These are phyloP conservation scores for Ganoderma meredithae DNA, from an alignment of 1,284 basidiomycete genomes.

Conservation along the genomic window DNA sequence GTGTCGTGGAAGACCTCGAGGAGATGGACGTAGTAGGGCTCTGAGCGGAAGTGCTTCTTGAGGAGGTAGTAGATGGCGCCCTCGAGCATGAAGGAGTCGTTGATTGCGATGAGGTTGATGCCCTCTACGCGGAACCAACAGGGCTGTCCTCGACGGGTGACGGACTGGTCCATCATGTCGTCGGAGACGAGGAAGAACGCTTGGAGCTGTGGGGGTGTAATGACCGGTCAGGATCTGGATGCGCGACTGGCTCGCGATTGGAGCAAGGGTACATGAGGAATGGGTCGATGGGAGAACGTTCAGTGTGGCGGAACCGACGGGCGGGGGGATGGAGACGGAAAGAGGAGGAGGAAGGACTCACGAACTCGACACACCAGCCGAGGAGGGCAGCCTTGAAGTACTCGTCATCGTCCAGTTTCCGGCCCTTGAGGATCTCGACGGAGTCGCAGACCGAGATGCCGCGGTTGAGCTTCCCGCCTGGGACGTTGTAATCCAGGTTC, in stretches of 20 bases:
- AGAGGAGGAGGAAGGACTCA: constrained; percentile 48
- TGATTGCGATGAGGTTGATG: constrained; percentile 92
- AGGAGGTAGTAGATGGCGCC: constrained; percentile 92
- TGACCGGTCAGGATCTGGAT: constrained; percentile 4
- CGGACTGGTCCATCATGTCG: constrained; percentile 96
- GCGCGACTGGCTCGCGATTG: no score
- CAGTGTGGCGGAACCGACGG: background rate
- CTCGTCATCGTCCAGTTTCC: constrained; percentile 77
- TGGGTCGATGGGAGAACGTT: background rate
- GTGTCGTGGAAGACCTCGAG: constrained; percentile 94
- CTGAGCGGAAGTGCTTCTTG: constrained; percentile 87
- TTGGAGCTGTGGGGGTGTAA: constrained; percentile 75
- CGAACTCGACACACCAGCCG: constrained; percentile 97
- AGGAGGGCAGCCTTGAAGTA: constrained; percentile 91
- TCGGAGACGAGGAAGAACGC: constrained; percentile 98
- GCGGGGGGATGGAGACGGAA: background rate
- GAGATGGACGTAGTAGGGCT: constrained; percentile 88
- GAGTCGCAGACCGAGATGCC: constrained; percentile 96
- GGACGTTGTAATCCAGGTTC: constrained; percentile 95
- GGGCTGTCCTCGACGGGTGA: constrained; percentile 97
- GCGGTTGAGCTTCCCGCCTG: constrained; percentile 96
- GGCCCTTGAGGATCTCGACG: constrained; percentile 86
- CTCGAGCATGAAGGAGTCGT: constrained; percentile 98
- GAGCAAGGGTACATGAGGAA: no score
- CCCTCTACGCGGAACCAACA: constrained; percentile 90